Evolutionary conservation across 805 yeast genomes (phyloP), one percentile per base, ranked within the genome.

Genomic region (Monosporozyma solicola): DNA sequence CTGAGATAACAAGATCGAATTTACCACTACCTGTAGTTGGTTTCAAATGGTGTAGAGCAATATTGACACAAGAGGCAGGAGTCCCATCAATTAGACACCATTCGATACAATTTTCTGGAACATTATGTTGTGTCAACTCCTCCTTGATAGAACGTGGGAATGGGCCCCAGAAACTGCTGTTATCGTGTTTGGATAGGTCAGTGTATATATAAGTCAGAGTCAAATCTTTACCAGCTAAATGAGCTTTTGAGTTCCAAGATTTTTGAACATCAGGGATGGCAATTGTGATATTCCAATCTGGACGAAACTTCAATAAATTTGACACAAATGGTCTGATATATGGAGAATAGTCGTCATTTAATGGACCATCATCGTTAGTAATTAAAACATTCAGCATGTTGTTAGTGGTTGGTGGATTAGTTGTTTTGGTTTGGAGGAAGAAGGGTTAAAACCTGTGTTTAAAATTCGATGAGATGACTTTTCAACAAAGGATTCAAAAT

Each of bases 171-270:
- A 66, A 88, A 20, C 74, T 72, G 11, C 9, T 22, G 64, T 77
- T 80, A 54, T 76, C 83, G 20, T 69, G 64, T 15, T 74, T 67
- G 0, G 80, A 74, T 20, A 86, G 77, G 16, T 60, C 55, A 7
- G 71, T 65, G 61, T 87, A 87, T n/a, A 85, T 74, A 63, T 80
- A 87, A 2, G 79, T 73, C 1, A 85, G 79, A 2, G 80, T 71
- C 43, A 85, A 72, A 29, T 80, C 77, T 57, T 79, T 77, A 6
- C 89, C 92, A 0, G 95, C 95, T 62, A 94, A 82, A 72, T 91
- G 97, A 5, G 99, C 98, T 68, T 94, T 94, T 39, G 97, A 97
- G 53, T 90, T 92, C 99, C 99, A 94, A 13, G 97, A 91, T 60
- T 94, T 72, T 60, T 88, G 95, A 51, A 82, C 78, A 55, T 75